Percentiles rank a stretch among this genome's conserved stretches.
These are phyloP conservation scores for Laguncularia racemosa DNA, from an alignment of 345 rosid species.

Conservation along the genomic window DNA sequence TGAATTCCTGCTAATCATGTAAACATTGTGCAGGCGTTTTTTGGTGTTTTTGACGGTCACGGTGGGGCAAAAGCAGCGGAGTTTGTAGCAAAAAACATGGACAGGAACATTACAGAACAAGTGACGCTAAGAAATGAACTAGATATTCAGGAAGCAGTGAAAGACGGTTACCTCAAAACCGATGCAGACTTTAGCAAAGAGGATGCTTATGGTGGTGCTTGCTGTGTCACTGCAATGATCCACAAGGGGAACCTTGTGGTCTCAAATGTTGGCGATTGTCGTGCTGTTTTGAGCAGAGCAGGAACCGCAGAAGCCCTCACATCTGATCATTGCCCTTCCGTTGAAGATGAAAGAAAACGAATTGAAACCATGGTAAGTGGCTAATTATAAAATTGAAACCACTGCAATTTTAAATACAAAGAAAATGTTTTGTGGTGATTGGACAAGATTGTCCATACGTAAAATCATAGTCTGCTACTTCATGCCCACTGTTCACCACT, in stretches of 20 bases:
- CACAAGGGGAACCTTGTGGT: conserved; percentile 44
- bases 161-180: conserved; percentile 50
- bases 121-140: conserved; percentile 22
- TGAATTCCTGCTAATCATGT: background rate
- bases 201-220: conserved; percentile 56
- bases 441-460: background rate
- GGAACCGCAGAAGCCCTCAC: conserved; percentile 81
- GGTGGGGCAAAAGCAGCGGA: conserved; percentile 82
- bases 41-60: conserved; percentile 86
- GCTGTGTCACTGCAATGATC: conserved; percentile 75
- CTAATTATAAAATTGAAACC: background rate
- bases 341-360: conserved; percentile 50
- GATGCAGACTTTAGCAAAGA: conserved; percentile 54
- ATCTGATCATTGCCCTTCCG: conserved; percentile 66
- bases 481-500: background rate
- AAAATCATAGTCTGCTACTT: no score
- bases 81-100: conserved; percentile 57
- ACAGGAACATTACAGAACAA: conserved; percentile 36
- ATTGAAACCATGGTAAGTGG: conserved; percentile 55
- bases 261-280: conserved; percentile 82
- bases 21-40: conserved; percentile 44
- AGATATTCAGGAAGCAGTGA: conserved; percentile 36
- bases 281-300: conserved; percentile 60
- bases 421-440: background rate
- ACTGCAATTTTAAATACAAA: background rate